Evolutionary conservation across 1,284 basidiomycete species (phyloP).

Genomic region (Hymenochaete sp.): DNA sequence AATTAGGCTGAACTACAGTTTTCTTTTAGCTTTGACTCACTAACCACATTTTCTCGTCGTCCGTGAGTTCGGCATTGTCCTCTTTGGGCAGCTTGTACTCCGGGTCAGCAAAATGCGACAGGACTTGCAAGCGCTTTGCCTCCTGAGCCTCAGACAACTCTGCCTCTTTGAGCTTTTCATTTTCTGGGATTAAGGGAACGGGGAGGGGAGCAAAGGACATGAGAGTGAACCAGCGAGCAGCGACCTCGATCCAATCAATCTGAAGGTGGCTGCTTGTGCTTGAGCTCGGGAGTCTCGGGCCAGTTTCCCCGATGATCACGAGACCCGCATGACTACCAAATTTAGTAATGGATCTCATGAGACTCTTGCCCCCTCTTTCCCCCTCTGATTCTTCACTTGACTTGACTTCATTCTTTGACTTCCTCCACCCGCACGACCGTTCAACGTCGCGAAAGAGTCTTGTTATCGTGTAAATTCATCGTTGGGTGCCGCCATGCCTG

Average conservation of each 20-base stretch:
- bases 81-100: constrained; percentile 39
- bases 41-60: constrained; percentile 71
- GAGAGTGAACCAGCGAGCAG: not conserved
- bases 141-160: constrained; percentile 39
- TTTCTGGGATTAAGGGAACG: constrained; percentile 6
- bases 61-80: constrained; percentile 42
- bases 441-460: too few species aligned
- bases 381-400: not conserved
- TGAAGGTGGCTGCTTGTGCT: too few species aligned
- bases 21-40: constrained; percentile 28
- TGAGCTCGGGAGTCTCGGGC: too few species aligned
- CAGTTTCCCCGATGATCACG: too few species aligned
- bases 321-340: not conserved
- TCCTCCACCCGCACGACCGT: too few species aligned
- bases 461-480: too few species aligned
- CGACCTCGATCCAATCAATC: too few species aligned
- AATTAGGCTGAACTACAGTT: not conserved
- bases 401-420: too few species aligned
- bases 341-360: not conserved
- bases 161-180: constrained; percentile 3
- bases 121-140: constrained; percentile 44
- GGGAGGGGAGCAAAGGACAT: constrained; percentile 14
- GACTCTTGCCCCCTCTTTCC: constrained; percentile 2
- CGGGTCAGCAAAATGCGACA: constrained; percentile 46
- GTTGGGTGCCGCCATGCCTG: constrained; percentile 15